phyloP scores from a whole-genome alignment of 2,329 filamentous ascomycete genomes.

The Neonectria sp. region DNA sequence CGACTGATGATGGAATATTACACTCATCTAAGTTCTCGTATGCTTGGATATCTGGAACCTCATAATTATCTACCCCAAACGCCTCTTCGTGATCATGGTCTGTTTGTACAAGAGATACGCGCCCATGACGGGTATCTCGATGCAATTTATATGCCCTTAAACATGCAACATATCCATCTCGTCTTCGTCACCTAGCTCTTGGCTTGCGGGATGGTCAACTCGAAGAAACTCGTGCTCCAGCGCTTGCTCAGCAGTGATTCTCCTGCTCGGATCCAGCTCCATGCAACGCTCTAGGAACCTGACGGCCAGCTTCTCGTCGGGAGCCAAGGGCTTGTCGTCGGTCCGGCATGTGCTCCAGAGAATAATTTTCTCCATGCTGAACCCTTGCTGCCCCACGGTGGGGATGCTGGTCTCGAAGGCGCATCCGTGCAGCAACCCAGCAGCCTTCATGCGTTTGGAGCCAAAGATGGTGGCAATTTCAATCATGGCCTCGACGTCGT shows the following conservation, averaged over 20 bases:
- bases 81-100: conserved; percentile 23
- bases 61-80: conserved; percentile 32
- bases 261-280: conserved; percentile 80
- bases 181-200: conserved; percentile 61
- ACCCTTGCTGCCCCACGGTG: conserved; percentile 88
- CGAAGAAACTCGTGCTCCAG: conserved; percentile 79
- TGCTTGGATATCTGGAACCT: conserved; percentile 37
- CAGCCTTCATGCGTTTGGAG: conserved; percentile 84
- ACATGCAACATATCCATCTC: conserved; percentile 67
- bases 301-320: conserved; percentile 81
- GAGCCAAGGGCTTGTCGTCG: conserved; percentile 69
- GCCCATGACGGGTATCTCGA: conserved; percentile 7
- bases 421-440: conserved; percentile 88
- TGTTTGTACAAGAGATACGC: conserved; percentile 27
- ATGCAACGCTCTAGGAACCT: conserved; percentile 80
- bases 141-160: conserved; percentile 33
- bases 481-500: conserved; percentile 97
- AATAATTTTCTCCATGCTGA: conserved; percentile 92
- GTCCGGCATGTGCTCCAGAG: conserved; percentile 92
- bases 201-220: conserved; percentile 48
- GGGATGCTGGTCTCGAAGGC: conserved; percentile 95
- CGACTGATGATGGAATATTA: conserved; percentile 33
- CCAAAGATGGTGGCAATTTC: conserved; percentile 98
- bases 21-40: conserved; percentile 32
- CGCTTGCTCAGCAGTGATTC: conserved; percentile 83